These are phyloP conservation scores for Withania somnifera DNA, from an alignment of 305 asterid species.

Conservation along the genomic window DNA sequence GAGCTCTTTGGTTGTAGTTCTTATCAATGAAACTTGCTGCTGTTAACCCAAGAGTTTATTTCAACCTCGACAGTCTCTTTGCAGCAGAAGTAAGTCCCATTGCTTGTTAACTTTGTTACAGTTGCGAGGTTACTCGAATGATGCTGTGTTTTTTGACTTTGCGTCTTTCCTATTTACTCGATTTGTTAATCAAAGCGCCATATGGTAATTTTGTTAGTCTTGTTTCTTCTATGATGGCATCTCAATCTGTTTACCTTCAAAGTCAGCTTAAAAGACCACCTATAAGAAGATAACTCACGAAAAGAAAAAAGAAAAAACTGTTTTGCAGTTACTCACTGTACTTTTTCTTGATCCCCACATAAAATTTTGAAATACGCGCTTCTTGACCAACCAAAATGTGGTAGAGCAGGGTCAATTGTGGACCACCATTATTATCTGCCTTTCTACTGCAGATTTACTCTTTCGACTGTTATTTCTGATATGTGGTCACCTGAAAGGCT, in stretches of 20 bases:
- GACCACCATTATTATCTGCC: neutral
- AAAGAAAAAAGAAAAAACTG: too few species aligned
- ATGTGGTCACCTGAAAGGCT: neutral
- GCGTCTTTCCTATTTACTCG: neutral
- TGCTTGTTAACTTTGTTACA: neutral
- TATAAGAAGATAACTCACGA: neutral
- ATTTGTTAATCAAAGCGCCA: neutral
- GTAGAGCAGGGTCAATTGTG: neutral
- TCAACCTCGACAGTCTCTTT: slow-evolving; percentile 57
- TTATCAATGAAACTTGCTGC: slow-evolving; percentile 94
- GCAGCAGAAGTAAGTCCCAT: slow-evolving; percentile 54
- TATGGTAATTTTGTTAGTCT: neutral
- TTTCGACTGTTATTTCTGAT: neutral
- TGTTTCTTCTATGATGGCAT: neutral
- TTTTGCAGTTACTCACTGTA: neutral
- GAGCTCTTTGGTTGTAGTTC: slow-evolving; percentile 43
- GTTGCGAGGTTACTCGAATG: neutral
- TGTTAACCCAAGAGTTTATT: slow-evolving; percentile 62
- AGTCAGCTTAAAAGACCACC: neutral
- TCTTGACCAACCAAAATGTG: neutral
- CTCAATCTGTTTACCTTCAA: neutral
- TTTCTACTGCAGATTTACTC: neutral
- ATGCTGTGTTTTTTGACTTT: neutral
- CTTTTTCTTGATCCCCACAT: neutral
- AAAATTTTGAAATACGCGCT: neutral